A percentile compares a stretch with the other conserved stretches of the same genome.
These are phyloP conservation scores for Tolypocladium nubicola DNA, from an alignment of 2,329 filamentous ascomycete genomes.

Conservation along the genomic window DNA sequence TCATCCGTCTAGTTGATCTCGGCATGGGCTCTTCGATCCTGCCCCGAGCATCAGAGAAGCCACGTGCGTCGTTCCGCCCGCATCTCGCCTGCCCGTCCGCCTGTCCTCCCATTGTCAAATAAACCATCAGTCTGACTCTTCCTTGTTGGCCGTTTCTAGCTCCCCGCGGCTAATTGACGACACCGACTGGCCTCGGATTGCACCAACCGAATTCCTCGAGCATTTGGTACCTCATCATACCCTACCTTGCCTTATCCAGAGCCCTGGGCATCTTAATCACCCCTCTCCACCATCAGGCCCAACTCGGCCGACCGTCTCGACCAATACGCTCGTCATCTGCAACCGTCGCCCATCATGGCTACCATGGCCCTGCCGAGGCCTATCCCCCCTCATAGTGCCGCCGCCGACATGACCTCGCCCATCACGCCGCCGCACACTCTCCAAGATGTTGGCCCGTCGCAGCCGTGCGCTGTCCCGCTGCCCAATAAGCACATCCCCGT, in stretches of 20 bases:
- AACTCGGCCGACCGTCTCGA: not conserved
- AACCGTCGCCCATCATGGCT: constrained; percentile 29
- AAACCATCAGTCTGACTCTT: not conserved
- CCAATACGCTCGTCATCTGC: not conserved
- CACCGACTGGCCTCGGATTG: not conserved
- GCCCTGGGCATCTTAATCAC: not conserved
- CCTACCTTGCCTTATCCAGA: not conserved
- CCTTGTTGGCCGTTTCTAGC: not conserved
- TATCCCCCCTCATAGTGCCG: constrained; percentile 32
- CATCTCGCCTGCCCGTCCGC: not conserved
- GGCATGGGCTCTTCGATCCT: not conserved
- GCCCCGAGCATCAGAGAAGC: not conserved
- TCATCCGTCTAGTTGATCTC: not conserved
- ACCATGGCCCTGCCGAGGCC: constrained; percentile 43
- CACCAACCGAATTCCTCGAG: not conserved
- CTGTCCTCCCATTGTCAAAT: not conserved
- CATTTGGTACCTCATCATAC: not conserved
- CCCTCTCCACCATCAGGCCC: not conserved
- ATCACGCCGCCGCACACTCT: constrained; percentile 31
- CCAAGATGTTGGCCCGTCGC: constrained; percentile 14
- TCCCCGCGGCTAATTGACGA: not conserved
- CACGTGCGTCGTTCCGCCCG: not conserved
- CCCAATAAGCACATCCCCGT: constrained; percentile 88
- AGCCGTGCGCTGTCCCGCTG: constrained; percentile 33
- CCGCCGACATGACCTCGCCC: constrained; percentile 26